phyloP scores from a whole-genome alignment of 495 filamentous ascomycete genomes.

The Xylaria flabelliformis region DNA sequence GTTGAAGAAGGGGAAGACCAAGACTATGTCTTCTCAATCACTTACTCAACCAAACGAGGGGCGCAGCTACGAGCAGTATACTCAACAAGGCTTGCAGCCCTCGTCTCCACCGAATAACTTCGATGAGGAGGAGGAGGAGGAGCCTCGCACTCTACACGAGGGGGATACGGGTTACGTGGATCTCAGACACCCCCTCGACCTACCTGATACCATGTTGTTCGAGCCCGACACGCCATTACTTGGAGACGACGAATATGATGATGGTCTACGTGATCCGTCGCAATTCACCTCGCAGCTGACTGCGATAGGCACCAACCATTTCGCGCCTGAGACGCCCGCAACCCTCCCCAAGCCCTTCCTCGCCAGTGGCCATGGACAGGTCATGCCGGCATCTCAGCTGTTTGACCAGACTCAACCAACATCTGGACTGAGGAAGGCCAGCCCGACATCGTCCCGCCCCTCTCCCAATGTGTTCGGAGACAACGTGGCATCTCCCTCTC shows the following conservation, averaged over 20 bases:
- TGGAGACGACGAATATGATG: neutral
- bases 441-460: constrained; percentile 57
- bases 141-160: constrained; percentile 37
- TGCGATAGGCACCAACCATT: constrained; percentile 9
- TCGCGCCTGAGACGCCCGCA: constrained; percentile 51
- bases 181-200: constrained; percentile 38
- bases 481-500: constrained; percentile 45
- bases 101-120: constrained; percentile 33
- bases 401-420: constrained; percentile 54
- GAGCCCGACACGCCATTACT: constrained; percentile 21
- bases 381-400: constrained; percentile 52
- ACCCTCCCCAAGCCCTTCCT: constrained; percentile 50
- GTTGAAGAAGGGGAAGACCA: constrained; percentile 24
- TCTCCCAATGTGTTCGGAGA: constrained; percentile 49
- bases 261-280: constrained; percentile 15
- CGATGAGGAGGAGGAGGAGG: constrained; percentile 20
- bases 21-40: constrained; percentile 44
- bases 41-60: constrained; percentile 53
- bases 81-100: constrained; percentile 28
- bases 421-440: constrained; percentile 48
- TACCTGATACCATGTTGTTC: constrained; percentile 30
- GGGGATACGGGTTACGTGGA: constrained; percentile 48
- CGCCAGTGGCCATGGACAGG: constrained; percentile 37
- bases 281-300: constrained; percentile 27
- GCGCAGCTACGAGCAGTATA: constrained; percentile 51